Percentiles rank a stretch among this genome's conserved stretches.
Conservation (phyloP, 2,329 filamentous ascomycete species). For the Claviceps arundinis region DNA sequence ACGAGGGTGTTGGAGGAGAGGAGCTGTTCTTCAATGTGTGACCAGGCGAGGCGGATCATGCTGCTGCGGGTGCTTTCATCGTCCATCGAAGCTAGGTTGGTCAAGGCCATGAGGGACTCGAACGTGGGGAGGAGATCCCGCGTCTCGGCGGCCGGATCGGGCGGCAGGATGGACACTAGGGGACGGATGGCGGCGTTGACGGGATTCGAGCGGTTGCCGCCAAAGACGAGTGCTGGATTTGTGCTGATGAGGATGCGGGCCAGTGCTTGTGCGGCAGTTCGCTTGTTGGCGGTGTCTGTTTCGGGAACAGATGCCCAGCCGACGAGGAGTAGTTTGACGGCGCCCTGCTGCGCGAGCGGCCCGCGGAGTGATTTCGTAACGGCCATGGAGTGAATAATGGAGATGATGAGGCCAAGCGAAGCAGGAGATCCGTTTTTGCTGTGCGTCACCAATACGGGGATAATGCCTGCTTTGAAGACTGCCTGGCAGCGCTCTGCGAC, state of each 20-base stretch:
- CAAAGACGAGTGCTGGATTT: slow-evolving; percentile 75
- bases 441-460: slow-evolving; percentile 64
- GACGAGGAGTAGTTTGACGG: slow-evolving; percentile 68
- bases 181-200: slow-evolving; percentile 73
- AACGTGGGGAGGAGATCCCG: slow-evolving; percentile 80
- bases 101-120: slow-evolving; percentile 80
- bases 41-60: slow-evolving; percentile 64
- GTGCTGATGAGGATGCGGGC: slow-evolving; percentile 78
- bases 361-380: slow-evolving; percentile 62
- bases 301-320: slow-evolving; percentile 50
- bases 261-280: slow-evolving; percentile 63
- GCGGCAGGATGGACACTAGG: slow-evolving; percentile 58
- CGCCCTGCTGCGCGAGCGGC: slow-evolving; percentile 83
- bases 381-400: slow-evolving; percentile 66
- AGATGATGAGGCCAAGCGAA: slow-evolving; percentile 58
- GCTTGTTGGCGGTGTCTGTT: slow-evolving; percentile 31
- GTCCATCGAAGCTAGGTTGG: slow-evolving; percentile 78
- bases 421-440: slow-evolving; percentile 59
- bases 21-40: slow-evolving; percentile 69
- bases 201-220: slow-evolving; percentile 57
- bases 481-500: slow-evolving; percentile 63
- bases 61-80: slow-evolving; percentile 48
- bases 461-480: slow-evolving; percentile 65
- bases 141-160: slow-evolving; percentile 47
- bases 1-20: slow-evolving; percentile 64